Base-by-base conservation (phyloP, 495 filamentous ascomycete species). In the Cercophora sp. region DNA sequence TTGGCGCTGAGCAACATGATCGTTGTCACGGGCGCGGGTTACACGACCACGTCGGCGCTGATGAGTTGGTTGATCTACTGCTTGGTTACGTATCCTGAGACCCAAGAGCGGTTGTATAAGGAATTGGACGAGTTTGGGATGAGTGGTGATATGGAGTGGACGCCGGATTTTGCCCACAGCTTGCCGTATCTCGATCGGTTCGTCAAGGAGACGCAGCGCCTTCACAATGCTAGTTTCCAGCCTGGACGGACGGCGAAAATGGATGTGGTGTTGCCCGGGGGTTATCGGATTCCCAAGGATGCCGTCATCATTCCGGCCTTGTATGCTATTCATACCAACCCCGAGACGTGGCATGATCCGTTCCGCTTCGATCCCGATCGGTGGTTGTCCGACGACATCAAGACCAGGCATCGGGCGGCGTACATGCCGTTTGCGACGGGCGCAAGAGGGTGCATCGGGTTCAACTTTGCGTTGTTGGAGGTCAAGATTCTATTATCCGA, bases 391-490 rank as follows among this genome's bases (percentile, higher is more conserved):
- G 72, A 76, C 0, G 63, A 69, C 48, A 73, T 75, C 22, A 74
- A 78, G 62, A 67, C 63, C 36, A 42, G 69, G 8, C 74, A 72
- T 35, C 67, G 68, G 36, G 66, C 58, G 2, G 55, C 72, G 1
- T 84, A 83, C 57, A 65, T 74, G 3, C 79, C 79, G 0, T 82
- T 84, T 40, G 79, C 72, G 0, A 65, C 70, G 6, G 80, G 79
- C 0, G 64, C 64, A 0, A 60, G 80, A 0, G 68, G 67, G 56
- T 83, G 79, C 57, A 78, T 84, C 49, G 79, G 79, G 0, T 83
- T 82, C 60, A 83, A 81, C 59, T 78, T 82, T 58, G 80, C 79
- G 0, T 55, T 84, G 18, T 62, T 67, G 40, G 78, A 84, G 51
- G 63, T 80, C 52, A 79, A 79, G 65, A 63, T 77, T 1, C 65